These are phyloP conservation scores for Aspergillus quadricinctus DNA, from an alignment of 2,329 filamentous ascomycete genomes.

Conservation along the genomic window DNA sequence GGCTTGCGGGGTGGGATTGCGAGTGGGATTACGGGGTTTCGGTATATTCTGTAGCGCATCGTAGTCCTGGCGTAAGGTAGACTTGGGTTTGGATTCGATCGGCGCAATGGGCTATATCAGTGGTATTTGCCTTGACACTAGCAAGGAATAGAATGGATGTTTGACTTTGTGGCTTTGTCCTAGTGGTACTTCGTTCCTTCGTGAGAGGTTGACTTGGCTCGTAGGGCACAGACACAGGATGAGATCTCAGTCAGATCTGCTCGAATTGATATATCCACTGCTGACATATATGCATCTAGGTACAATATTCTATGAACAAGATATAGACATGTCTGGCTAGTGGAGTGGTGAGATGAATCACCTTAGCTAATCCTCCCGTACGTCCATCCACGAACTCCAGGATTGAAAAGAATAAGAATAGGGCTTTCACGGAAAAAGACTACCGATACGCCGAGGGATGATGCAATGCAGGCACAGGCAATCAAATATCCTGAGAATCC, in stretches of 20 bases:
- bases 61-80: too few relatives aligned
- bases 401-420: not conserved
- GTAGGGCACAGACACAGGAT: not conserved
- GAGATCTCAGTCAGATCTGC: not conserved
- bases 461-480: not conserved
- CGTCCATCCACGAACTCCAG: not conserved
- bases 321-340: not conserved
- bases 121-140: too few relatives aligned
- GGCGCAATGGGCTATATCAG: too few relatives aligned
- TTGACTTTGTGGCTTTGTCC: too few relatives aligned
- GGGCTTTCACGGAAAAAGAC: not conserved
- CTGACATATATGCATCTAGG: not conserved
- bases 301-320: not conserved
- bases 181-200: not conserved
- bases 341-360: not conserved
- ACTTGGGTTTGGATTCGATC: too few relatives aligned
- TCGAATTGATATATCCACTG: not conserved
- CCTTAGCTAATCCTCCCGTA: not conserved
- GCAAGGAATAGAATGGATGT: too few relatives aligned
- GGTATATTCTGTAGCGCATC: not conserved
- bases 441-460: not conserved
- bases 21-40: not conserved
- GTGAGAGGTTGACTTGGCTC: too few relatives aligned
- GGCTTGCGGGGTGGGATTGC: not conserved
- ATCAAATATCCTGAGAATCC: conserved; percentile 37